Evolutionary conservation across 805 yeast species (phyloP).

Genomic region (Yamadazyma endophytica): DNA sequence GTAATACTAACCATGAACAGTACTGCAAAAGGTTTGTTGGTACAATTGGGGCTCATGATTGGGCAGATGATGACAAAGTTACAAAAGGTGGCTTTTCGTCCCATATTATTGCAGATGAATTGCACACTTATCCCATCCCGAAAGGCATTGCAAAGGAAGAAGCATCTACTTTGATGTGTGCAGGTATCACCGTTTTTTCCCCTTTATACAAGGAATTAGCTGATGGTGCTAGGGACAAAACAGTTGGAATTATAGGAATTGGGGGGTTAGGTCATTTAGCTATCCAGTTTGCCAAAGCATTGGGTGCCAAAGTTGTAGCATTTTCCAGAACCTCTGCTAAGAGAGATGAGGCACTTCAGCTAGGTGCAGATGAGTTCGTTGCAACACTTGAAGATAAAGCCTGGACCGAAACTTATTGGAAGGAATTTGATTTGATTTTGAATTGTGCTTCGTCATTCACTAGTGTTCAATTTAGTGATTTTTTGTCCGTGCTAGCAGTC

Average conservation of each 20-base stretch:
- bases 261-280: conserved; percentile 69
- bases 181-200: conserved; percentile 51
- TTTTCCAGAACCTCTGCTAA: conserved; percentile 23
- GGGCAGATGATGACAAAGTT: conserved; percentile 13
- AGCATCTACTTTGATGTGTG: conserved; percentile 54
- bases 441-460: conserved; percentile 50
- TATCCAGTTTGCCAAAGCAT: conserved; percentile 52
- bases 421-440: conserved; percentile 46
- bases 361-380: conserved; percentile 29
- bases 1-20: conserved; percentile 31
- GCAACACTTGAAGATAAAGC: conserved; percentile 48
- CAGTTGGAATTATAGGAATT: conserved; percentile 58
- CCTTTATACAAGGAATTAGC: conserved; percentile 28
- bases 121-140: conserved; percentile 46
- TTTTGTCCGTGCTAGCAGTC: conserved; percentile 37
- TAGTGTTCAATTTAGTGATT: conserved; percentile 29
- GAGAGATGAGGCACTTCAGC: conserved; percentile 23
- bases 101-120: conserved; percentile 39
- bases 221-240: conserved; percentile 19
- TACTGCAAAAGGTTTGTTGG: conserved; percentile 47
- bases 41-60: conserved; percentile 41
- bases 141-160: conserved; percentile 34
- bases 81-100: conserved; percentile 49
- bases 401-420: conserved; percentile 28
- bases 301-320: conserved; percentile 59